Conservation (phyloP, 2,329 filamentous ascomycete genomes). For the Fonsecaea pugnacius region DNA sequence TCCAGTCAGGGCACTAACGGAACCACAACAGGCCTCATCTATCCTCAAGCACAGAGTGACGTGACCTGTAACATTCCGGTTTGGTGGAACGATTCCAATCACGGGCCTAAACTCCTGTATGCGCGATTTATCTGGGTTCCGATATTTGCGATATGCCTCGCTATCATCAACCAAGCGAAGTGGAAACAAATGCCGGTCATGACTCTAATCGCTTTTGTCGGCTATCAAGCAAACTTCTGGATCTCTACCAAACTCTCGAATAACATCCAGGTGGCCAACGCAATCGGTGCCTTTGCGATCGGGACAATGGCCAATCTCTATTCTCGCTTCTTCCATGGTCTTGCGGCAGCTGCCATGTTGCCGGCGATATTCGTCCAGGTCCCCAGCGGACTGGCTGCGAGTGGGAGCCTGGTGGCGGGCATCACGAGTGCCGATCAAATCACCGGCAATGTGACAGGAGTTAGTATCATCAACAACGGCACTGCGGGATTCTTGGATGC, state of each 20-base stretch:
- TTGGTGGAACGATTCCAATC: slow-evolving; percentile 47
- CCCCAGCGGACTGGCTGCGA: slow-evolving; percentile 63
- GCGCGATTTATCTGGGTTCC: slow-evolving; percentile 73
- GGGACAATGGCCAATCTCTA: slow-evolving; percentile 80
- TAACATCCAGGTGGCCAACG: slow-evolving; percentile 76
- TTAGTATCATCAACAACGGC: slow-evolving; percentile 49
- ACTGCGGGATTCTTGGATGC: slow-evolving; percentile 34
- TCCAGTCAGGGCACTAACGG: neutral
- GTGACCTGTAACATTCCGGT: slow-evolving; percentile 29
- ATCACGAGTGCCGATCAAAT: slow-evolving; percentile 55
- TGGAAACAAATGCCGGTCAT: slow-evolving; percentile 78
- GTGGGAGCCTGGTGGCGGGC: slow-evolving; percentile 61
- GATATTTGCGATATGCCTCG: slow-evolving; percentile 72
- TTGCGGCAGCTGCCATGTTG: slow-evolving; percentile 82
- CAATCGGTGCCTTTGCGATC: slow-evolving; percentile 74
- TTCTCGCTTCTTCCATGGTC: slow-evolving; percentile 70
- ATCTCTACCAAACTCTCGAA: slow-evolving; percentile 67
- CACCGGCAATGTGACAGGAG: slow-evolving; percentile 48
- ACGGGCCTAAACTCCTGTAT: slow-evolving; percentile 45
- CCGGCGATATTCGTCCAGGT: slow-evolving; percentile 80
- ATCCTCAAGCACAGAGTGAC: slow-evolving; percentile 27
- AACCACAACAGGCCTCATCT: slow-evolving; percentile 40
- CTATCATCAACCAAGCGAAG: slow-evolving; percentile 80
- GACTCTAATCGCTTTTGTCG: slow-evolving; percentile 72
- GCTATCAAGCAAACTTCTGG: slow-evolving; percentile 77